Evolutionary conservation across 108 stramenopile genomes (phyloP).

Genomic region (Skeletonema marinoi): DNA sequence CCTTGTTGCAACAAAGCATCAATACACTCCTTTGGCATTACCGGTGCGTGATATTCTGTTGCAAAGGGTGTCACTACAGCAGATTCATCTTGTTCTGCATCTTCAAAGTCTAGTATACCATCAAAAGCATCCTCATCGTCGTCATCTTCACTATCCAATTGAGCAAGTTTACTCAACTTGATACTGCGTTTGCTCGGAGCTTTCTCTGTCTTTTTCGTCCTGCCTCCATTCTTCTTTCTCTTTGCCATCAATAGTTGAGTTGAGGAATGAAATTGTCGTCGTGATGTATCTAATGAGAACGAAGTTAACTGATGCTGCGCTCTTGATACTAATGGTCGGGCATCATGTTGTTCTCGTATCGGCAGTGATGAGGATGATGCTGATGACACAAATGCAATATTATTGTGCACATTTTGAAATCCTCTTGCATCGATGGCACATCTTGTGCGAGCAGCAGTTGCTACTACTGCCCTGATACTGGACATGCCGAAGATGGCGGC

Average conservation of each 20-base stretch:
- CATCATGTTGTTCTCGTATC: neutral
- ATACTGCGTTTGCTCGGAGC: slow-evolving; percentile 1
- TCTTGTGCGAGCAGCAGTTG: neutral
- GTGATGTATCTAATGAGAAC: neutral
- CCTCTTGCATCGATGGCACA: neutral
- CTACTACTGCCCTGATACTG: neutral
- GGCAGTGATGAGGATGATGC: neutral
- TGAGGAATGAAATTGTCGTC: slow-evolving; percentile 22
- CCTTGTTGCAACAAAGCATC: slow-evolving; percentile 66
- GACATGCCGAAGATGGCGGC: neutral
- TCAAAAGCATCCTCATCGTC: neutral
- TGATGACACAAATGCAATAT: neutral
- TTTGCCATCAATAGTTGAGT: slow-evolving; percentile 22
- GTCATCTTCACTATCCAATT: slow-evolving; percentile 4
- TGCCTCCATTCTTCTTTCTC: slow-evolving; percentile 35
- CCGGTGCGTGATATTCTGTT: slow-evolving; percentile 83
- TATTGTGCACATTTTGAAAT: neutral
- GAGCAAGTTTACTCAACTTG: neutral
- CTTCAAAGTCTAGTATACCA: neutral
- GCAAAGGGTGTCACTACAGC: slow-evolving; percentile 47
- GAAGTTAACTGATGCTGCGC: neutral
- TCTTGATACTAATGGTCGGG: neutral
- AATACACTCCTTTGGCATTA: slow-evolving; percentile 83
- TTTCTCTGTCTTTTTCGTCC: slow-evolving; percentile 23
- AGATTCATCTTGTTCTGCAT: slow-evolving; percentile 5